Evolutionary conservation across 306 rosid species (phyloP).

Genomic region (Cicer pinnatifidum): DNA sequence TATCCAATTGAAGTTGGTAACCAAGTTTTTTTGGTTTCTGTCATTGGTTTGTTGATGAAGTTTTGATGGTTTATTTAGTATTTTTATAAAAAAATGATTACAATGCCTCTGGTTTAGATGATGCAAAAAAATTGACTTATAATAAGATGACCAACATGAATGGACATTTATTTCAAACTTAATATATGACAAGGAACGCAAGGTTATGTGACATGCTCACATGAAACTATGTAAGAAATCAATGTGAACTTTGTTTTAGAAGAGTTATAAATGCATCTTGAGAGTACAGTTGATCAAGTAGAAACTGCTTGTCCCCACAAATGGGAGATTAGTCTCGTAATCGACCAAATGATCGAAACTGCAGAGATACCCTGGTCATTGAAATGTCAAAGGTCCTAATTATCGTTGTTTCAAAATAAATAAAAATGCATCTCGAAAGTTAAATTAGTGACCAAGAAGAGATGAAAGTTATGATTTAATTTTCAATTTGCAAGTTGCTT

Average conservation of each 20-base stretch:
- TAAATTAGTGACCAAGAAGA: too few relatives aligned
- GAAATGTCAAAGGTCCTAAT: too few relatives aligned
- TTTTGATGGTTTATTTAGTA: neutral
- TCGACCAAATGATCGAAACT: too few relatives aligned
- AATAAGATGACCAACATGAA: slow-evolving; percentile 10
- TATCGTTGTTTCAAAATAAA: too few relatives aligned
- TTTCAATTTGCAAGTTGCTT: too few relatives aligned
- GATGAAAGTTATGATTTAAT: too few relatives aligned
- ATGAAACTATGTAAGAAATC: neutral
- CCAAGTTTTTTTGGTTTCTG: slow-evolving; percentile 31
- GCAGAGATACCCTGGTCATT: too few relatives aligned
- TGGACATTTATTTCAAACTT: slow-evolving; percentile 19
- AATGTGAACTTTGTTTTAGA: neutral
- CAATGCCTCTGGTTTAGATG: slow-evolving; percentile 3
- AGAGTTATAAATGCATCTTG: too few relatives aligned
- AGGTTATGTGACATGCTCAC: slow-evolving; percentile 7
- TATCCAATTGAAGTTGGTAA: slow-evolving; percentile 24
- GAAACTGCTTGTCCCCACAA: too few relatives aligned
- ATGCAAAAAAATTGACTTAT: neutral
- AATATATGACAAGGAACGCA: neutral
- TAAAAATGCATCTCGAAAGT: too few relatives aligned
- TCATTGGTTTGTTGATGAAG: neutral
- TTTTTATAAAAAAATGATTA: slow-evolving; percentile 5
- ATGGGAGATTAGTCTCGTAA: too few relatives aligned
- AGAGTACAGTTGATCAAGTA: too few relatives aligned